Evolutionary conservation across 371 early-diverging fungal genomes (phyloP).

Genomic region (Mucor irregularis): DNA sequence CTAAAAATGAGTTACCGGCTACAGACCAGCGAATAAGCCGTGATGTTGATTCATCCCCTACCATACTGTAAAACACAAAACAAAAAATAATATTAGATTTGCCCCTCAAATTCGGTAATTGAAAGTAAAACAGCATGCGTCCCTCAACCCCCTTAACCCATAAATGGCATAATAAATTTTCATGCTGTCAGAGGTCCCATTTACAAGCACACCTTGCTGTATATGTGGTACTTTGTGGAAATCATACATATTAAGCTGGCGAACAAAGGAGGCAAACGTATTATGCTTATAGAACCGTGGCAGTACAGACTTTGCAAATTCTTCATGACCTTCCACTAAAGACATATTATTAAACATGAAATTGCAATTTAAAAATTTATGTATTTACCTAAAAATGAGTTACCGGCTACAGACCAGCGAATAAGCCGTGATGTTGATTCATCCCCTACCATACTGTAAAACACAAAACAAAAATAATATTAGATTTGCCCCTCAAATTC

Average conservation of each 20-base stretch:
- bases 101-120: too few species aligned
- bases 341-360: neutral
- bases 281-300: slow-evolving; percentile 82
- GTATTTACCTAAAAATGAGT: slow-evolving; percentile 63
- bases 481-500: too few species aligned
- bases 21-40: slow-evolving; percentile 75
- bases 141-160: neutral
- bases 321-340: slow-evolving; percentile 64
- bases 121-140: neutral
- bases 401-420: slow-evolving; percentile 74
- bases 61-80: slow-evolving; percentile 55
- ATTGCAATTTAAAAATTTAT: neutral
- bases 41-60: slow-evolving; percentile 62
- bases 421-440: slow-evolving; percentile 62
- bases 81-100: neutral
- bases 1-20: slow-evolving; percentile 72
- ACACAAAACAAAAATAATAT: neutral
- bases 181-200: neutral
- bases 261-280: slow-evolving; percentile 82
- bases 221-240: slow-evolving; percentile 71
- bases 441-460: slow-evolving; percentile 69
- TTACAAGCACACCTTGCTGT: slow-evolving; percentile 67
- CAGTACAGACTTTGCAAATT: slow-evolving; percentile 77
- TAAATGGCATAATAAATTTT: too few species aligned
- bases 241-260: slow-evolving; percentile 86